Evolutionary conservation across 352 stramenopile species (phyloP), one percentile per base, ranked within the genome.

Genomic region (Pythium oligandrum): DNA sequence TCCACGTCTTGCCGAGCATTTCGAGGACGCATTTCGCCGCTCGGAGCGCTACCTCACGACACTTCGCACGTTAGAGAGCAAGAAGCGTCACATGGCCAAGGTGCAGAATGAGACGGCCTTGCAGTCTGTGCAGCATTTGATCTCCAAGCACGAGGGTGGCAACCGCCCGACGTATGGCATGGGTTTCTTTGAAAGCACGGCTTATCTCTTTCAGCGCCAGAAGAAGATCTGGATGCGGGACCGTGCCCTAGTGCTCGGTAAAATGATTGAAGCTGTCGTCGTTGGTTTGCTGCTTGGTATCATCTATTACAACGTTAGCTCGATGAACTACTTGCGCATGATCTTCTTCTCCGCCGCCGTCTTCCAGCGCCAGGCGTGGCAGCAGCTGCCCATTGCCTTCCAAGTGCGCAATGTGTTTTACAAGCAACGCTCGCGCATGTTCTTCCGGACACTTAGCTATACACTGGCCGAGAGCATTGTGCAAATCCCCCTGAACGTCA

Each of bases 361-460:
- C 11, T 78, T 84, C 57, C 73, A 82, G 53, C 71, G 71, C 48
- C 73, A 82, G 30, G 68, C 71, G 4, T 83, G 73, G 70, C 73
- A 86, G 61, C 77, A 83, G 53, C 70, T 86, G 43, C 78, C 77
- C 26, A 84, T 88, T 33, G 59, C 65, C n/a, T 83, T 83, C 49
- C 70, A 79, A 73, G 30, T 93, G 36, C 79, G 87, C 10, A 71
- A 71, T 6, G 83, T 95, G 0, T 96, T 91, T 63, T 95, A 95
- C 73, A 95, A 93, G 61, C 87, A 95, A 36, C 65, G 71, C 0
- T 71, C 84, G 31, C 67, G 73, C 39, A 95, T 93, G 58, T 96
- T 94, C 61, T 96, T 91, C 59, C 74, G 77, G 1, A 79, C 84
- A 32, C 63, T 73, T 3, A 75, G 78, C 35, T 96, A 94, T 53